Evolutionary conservation across 2,329 filamentous ascomycete genomes (phyloP), one percentile per base, ranked within the genome.

Genomic region (Pestalotiopsis sp.): DNA sequence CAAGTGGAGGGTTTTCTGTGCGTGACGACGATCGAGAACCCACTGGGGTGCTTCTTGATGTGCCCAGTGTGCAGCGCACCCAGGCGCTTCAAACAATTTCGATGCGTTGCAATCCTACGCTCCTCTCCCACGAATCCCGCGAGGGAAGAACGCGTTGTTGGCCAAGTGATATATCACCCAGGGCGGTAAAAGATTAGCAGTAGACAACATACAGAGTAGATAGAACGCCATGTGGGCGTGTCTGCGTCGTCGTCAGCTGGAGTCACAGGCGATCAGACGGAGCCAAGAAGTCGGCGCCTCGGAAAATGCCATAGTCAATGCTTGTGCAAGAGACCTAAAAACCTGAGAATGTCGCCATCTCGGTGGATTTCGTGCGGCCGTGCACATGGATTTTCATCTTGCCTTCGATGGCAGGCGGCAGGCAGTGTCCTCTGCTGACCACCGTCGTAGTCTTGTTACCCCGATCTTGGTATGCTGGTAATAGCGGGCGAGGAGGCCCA

Each of bases 41-140:
- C 23, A 59, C 45, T n/a, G 17, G 17, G 45, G 20, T 52, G 14
- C 45, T 36, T 36, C 31, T 36, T 52, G 2, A 52, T 23, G 45
- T 9, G 20, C 2, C 45, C 17, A 52, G 45, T 11, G 14, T 27
- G 57, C 2, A 13, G 6, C 12, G 57, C 27, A 31, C 41, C 62
- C 31, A 52, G 2, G 62, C n/a, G 12, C 62, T 52, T 23, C 11
- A 58, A 66, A 66, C 45, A 25, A 14, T 17, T 11, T 36, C 41
- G 31, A 23, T 25, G 38, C 49, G 7, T 5, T 25, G 49, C 12
- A 38, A 45, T 52, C 27, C 25, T 65, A 23, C 38, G 7, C 12
- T 56, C 23, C 11, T 57, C 65, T 67, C 65, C 58, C 31, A 67
- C 65, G 45, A 52, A 52, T 52, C 45, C 45, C 45, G 23, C 4